Percentiles rank a stretch among this genome's conserved stretches.
Conservation (phyloP, 2,329 filamentous ascomycete species). For the Cyphellophora attinorum region DNA sequence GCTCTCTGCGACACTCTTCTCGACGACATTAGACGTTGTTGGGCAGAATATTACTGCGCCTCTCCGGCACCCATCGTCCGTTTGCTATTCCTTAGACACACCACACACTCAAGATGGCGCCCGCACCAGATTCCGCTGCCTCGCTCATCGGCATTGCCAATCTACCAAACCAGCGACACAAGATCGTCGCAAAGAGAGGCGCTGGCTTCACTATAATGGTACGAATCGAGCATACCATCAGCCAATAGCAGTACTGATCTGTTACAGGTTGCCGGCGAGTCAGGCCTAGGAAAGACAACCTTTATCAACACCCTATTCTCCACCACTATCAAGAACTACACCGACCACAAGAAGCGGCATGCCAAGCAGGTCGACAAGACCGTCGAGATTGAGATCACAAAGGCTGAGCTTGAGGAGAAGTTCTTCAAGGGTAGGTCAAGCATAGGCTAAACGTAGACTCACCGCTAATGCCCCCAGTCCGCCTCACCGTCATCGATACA, state of each 20-base stretch:
- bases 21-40: constrained; percentile 14
- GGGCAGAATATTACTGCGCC: constrained; percentile 10
- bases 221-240: no score
- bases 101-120: no score
- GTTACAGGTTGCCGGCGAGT: constrained; percentile 86
- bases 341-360: constrained; percentile 98
- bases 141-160: constrained; percentile 67
- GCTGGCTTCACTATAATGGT: constrained; percentile 99
- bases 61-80: no score
- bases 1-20: background rate
- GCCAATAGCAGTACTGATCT: no score
- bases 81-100: no score
- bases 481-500: constrained; percentile 96
- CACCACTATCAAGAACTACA: constrained; percentile 99
- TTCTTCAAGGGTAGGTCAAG: constrained; percentile 90
- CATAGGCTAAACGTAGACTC: background rate
- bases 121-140: constrained; percentile 44
- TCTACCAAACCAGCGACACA: constrained; percentile 63
- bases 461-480: constrained; percentile 50
- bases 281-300: constrained; percentile 95
- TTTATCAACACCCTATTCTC: constrained; percentile 99
- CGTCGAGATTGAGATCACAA: constrained; percentile 99
- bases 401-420: constrained; percentile 99
- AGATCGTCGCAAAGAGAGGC: constrained; percentile 72
- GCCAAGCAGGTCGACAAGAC: constrained; percentile 99